Evolutionary conservation across 2,329 filamentous ascomycete genomes (phyloP), one percentile per base, ranked within the genome.

Genomic region (Cladophialophora carrionii): DNA sequence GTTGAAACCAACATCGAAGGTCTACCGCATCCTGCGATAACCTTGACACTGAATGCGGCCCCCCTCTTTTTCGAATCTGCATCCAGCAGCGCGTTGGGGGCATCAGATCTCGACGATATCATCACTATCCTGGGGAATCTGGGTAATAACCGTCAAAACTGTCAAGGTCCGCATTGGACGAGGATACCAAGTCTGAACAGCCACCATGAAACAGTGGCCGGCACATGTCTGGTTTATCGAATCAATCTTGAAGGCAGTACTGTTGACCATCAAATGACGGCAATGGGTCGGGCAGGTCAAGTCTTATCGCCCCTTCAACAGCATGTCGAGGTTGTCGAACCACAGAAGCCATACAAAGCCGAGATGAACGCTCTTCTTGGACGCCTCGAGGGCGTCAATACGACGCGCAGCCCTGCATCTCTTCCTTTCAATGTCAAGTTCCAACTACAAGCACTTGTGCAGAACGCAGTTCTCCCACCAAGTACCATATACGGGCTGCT

Each of bases 391-490:
- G 6, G 2, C 20, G 14, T 52, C 26, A 71, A 57, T 70, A 9
- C 3, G 4, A 20, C 26, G 12, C 51, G 7, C 20, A 26, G 26
- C 17, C 51, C 51, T 29, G 24, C 51, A 29, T 74, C 68, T 1
- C 70, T 85, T 63, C 77, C 84, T 4, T 90, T 87, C 67, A 73
- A 76, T 0, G 72, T 88, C 0, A 78, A 85, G 5, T 90, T 87
- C 71, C 88, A 90, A 69, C 77, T 90, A 4, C 83, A 89, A 57
- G 83, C 82, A 17, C 76, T 93, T 4, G 85, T 87, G 0, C 80
- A 82, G 71, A 89, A 90, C 69, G 85, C 84, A 24, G 86, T 84
- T 61, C 78, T 92, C 1, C 78, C 85, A 12, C 88, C 89, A 0
- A 70, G 72, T 0, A 83, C 77, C 1, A 84, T 86, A 0, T 54